Conservation (phyloP, 371 early-diverging fungal species). For the Conidiobolus incongruus region DNA sequence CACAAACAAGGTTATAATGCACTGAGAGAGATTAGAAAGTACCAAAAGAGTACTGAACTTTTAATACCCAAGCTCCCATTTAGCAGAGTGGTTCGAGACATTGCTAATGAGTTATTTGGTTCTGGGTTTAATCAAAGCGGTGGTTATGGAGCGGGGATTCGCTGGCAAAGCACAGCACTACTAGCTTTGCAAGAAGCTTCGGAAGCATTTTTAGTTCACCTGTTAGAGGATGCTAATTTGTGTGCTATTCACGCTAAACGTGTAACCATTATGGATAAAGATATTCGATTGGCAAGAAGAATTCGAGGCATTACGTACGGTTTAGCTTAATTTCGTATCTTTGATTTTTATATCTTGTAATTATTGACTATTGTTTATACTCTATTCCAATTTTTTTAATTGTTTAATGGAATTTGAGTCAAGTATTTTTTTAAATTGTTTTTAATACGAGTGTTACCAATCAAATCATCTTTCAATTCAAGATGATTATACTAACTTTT, state of each 20-base stretch:
- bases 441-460: no score
- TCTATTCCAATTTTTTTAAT: no score
- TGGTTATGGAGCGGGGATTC: constrained; percentile 17
- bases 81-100: constrained; percentile 36
- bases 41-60: constrained; percentile 43
- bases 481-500: no score
- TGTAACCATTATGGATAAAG: constrained; percentile 79
- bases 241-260: constrained; percentile 91
- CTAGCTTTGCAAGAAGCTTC: constrained; percentile 77
- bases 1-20: constrained; percentile 43
- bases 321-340: background rate
- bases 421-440: no score
- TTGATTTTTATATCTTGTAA: no score
- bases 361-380: no score
- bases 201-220: constrained; percentile 65
- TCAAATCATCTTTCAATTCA: no score
- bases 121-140: constrained; percentile 10
- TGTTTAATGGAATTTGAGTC: no score
- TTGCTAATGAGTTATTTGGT: constrained; percentile 10
- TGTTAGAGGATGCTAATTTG: constrained; percentile 85
- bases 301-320: constrained; percentile 33
- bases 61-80: constrained; percentile 58
- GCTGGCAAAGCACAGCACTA: constrained; percentile 70
- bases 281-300: constrained; percentile 76
- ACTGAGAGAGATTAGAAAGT: constrained; percentile 39